A percentile compares a stretch with the other conserved stretches of the same genome.
Evolutionary conservation across 768 basidiomycete genomes (phyloP).

Genomic region (Cystobasidiopsis lactophilus): DNA sequence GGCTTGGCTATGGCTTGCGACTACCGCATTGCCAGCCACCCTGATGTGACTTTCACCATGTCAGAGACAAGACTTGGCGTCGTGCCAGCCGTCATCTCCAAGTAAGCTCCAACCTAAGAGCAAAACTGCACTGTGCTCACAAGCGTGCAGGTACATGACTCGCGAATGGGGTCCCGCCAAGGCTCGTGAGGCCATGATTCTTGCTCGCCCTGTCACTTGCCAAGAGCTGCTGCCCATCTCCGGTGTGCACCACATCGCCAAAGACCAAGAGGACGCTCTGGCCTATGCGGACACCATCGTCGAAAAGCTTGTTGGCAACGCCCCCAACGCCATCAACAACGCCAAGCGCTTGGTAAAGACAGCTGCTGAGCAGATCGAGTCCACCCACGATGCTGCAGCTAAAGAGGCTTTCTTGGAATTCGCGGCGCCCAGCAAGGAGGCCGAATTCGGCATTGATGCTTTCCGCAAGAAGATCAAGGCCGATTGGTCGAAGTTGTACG

Average conservation of each 20-base stretch:
- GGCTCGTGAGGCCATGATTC: not conserved
- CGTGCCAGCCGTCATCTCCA: not conserved
- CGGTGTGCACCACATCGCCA: not conserved
- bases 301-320: not conserved
- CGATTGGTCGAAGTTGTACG: too few relatives aligned
- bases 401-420: not conserved
- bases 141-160: not conserved
- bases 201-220: not conserved
- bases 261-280: not conserved
- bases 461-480: not conserved
- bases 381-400: not conserved
- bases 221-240: not conserved
- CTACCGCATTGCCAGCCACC: not conserved
- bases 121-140: not conserved
- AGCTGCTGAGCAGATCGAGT: not conserved
- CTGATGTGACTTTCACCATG: not conserved
- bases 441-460: not conserved
- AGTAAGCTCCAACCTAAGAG: not conserved
- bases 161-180: not conserved
- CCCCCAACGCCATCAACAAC: not conserved
- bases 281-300: not conserved
- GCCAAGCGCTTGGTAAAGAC: not conserved
- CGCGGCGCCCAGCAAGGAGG: not conserved
- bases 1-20: not conserved
- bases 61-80: not conserved